These are phyloP conservation scores for Zygnema cylindricum DNA, from an alignment of 139 green algal species.

Conservation along the genomic window DNA sequence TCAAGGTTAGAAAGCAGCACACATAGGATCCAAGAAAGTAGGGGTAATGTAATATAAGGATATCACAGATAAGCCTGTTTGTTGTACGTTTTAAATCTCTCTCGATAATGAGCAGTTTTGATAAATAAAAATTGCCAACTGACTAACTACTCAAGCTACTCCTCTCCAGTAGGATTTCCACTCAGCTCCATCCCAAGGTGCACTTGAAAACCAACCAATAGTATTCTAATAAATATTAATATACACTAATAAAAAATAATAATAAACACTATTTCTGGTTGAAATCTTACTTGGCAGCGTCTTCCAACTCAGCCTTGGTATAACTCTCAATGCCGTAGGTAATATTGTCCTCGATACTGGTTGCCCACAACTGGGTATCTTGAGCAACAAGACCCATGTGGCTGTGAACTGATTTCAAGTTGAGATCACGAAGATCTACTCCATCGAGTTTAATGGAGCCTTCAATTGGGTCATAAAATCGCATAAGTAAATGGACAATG, in stretches of 20 bases:
- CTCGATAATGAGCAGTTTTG: too few species aligned
- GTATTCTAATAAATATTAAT: too few species aligned
- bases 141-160: too few species aligned
- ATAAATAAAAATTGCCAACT: too few species aligned
- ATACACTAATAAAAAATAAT: neutral
- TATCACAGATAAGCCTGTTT: too few species aligned
- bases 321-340: constrained; percentile 55
- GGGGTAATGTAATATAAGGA: too few species aligned
- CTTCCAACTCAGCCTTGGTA: constrained; percentile 52
- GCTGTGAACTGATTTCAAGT: constrained; percentile 58
- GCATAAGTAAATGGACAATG: constrained; percentile 66
- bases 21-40: too few species aligned
- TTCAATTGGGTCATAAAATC: constrained; percentile 66
- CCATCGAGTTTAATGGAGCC: constrained; percentile 64
- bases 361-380: constrained; percentile 69
- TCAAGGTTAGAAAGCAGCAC: too few species aligned
- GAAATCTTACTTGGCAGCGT: constrained; percentile 44
- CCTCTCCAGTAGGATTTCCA: too few species aligned
- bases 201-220: constrained; percentile 1
- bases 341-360: constrained; percentile 62
- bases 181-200: neutral
- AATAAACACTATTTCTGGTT: too few species aligned
- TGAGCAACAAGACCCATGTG: constrained; percentile 66
- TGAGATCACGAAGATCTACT: constrained; percentile 60
- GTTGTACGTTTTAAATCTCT: too few species aligned